These are phyloP conservation scores for Sporopachydermia cereana DNA, from an alignment of 1,139 yeast genomes.

Conservation along the genomic window DNA sequence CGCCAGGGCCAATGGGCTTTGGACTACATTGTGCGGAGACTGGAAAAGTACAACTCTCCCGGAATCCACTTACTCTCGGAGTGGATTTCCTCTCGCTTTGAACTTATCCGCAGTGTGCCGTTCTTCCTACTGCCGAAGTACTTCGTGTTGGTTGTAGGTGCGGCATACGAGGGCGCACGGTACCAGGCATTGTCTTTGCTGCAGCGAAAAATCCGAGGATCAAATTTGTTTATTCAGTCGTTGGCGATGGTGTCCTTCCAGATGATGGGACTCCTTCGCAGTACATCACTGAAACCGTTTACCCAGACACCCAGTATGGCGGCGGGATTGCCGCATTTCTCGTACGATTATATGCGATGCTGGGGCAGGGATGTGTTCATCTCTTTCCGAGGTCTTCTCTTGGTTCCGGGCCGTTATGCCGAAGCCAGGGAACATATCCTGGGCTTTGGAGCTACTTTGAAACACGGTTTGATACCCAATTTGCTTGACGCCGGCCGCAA, in stretches of 20 bases:
- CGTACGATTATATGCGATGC: constrained; percentile 84
- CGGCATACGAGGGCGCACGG: constrained; percentile 74
- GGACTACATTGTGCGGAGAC: constrained; percentile 57
- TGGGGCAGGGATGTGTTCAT: constrained; percentile 98
- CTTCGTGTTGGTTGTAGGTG: constrained; percentile 68
- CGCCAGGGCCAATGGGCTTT: constrained; percentile 85
- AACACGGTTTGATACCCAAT: constrained; percentile 93
- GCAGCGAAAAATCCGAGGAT: constrained; percentile 39
- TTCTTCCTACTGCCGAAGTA: constrained; percentile 76
- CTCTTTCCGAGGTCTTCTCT: constrained; percentile 67
- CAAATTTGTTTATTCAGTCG: constrained; percentile 67
- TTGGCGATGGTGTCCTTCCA: constrained; percentile 78
- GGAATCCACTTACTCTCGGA: constrained; percentile 41
- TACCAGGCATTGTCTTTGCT: constrained; percentile 50
- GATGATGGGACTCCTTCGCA: constrained; percentile 67
- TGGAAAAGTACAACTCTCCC: constrained; percentile 42
- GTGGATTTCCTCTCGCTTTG: constrained; percentile 63
- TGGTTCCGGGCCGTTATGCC: constrained; percentile 66
- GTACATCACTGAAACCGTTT: constrained; percentile 65
- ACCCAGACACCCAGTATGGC: constrained; percentile 66
- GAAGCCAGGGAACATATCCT: constrained; percentile 76
- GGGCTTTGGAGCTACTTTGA: constrained; percentile 82
- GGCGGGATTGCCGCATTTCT: constrained; percentile 93
- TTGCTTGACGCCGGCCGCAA: constrained; percentile 84
- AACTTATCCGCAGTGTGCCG: constrained; percentile 58